These are phyloP conservation scores for Metschnikowia colocasiae DNA, from an alignment of 805 yeast genomes.

Conservation along the genomic window DNA sequence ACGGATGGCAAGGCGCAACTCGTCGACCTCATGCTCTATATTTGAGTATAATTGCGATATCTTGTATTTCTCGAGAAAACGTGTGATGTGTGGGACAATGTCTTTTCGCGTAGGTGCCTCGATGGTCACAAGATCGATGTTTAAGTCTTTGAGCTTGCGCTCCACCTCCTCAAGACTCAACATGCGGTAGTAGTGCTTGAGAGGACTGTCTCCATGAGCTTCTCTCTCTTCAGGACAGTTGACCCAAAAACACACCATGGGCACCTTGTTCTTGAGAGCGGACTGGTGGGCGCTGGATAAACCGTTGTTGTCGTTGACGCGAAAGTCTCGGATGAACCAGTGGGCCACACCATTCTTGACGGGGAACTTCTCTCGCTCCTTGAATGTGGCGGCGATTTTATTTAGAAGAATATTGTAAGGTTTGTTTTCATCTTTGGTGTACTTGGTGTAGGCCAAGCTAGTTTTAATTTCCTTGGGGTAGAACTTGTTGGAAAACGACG, in stretches of 20 bases:
- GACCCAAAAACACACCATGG: conserved; percentile 41
- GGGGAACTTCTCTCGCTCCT: conserved; percentile 10
- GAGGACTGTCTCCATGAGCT: conserved; percentile 42
- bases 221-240: conserved; percentile 38
- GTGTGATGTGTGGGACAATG: conserved; percentile 20
- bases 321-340: conserved; percentile 46
- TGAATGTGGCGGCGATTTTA: conserved; percentile 11
- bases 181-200: conserved; percentile 38
- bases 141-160: conserved; percentile 25
- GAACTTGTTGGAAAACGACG: conserved; percentile 12
- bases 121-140: conserved; percentile 40
- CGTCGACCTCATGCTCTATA: conserved; percentile 45
- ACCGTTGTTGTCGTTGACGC: conserved; percentile 43
- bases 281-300: conserved; percentile 33
- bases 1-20: conserved; percentile 28
- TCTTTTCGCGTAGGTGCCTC: conserved; percentile 33
- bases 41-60: conserved; percentile 32
- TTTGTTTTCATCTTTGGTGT: conserved; percentile 29
- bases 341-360: conserved; percentile 34
- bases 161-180: conserved; percentile 31
- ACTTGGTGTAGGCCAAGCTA: conserved; percentile 18
- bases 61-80: conserved; percentile 24
- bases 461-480: conserved; percentile 16
- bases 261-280: conserved; percentile 26
- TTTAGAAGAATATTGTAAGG: conserved; percentile 23